Conservation (phyloP, 306 rosid genomes). For the Begonia loranthoides region DNA sequence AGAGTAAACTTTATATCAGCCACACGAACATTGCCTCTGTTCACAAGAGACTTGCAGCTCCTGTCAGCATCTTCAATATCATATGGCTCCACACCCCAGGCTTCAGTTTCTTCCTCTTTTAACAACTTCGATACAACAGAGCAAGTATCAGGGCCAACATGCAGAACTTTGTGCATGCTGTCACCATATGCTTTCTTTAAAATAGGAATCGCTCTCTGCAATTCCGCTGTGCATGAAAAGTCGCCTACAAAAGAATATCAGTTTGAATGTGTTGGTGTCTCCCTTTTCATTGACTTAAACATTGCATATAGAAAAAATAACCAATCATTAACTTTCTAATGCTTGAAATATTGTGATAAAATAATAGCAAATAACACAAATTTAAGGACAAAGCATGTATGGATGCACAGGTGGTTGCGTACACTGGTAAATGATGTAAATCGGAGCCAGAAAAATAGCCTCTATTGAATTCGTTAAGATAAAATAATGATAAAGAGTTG, state of each 20-base stretch:
- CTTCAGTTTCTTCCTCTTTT: conserved; percentile 67
- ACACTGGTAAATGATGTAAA: too few relatives aligned
- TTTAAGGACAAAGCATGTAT: too few relatives aligned
- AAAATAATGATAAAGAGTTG: too few relatives aligned
- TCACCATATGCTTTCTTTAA: conserved; percentile 65
- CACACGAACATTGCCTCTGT: conserved; percentile 59
- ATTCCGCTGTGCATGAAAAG: conserved; percentile 66
- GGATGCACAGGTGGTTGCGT: too few relatives aligned
- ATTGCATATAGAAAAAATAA: conserved; percentile 1
- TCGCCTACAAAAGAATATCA: conserved; percentile 28
- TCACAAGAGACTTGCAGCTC: conserved; percentile 64
- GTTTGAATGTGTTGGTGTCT: neutral
- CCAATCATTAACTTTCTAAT: too few relatives aligned
- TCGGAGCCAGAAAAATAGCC: too few relatives aligned
- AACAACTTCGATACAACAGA: conserved; percentile 57
- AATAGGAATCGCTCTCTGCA: conserved; percentile 51
- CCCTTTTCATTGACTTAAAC: neutral
- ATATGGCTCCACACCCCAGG: conserved; percentile 91
- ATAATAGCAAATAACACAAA: too few relatives aligned
- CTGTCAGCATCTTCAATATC: conserved; percentile 72
- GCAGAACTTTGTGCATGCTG: conserved; percentile 62
- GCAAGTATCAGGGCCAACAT: conserved; percentile 82
- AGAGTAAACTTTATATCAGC: conserved; percentile 77
- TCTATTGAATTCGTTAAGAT: too few relatives aligned
- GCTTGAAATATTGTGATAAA: too few relatives aligned